phyloP scores from a whole-genome alignment of 108 stramenopile genomes.

The Nitzschia sp. region DNA sequence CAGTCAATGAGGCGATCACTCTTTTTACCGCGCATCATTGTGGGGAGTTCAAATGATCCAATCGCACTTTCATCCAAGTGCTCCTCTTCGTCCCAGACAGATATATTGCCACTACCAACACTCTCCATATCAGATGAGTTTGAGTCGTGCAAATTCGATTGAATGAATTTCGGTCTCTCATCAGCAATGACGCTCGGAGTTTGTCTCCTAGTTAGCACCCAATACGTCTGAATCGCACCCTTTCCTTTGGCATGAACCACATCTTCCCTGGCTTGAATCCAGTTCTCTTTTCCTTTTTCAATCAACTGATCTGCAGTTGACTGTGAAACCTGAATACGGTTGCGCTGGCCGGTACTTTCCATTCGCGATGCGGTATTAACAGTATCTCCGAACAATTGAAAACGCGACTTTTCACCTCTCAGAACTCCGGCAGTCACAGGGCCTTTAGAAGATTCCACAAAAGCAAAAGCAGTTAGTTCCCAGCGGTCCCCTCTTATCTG shows the following conservation, averaged over 20 bases:
- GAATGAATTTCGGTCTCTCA: conserved; percentile 22
- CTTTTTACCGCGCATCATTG: not conserved
- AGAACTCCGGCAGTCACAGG: conserved; percentile 33
- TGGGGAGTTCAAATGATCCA: not conserved
- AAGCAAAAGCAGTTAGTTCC: not conserved
- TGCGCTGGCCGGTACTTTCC: conserved; percentile 38
- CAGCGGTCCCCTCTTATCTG: too few species aligned
- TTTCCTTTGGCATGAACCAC: conserved; percentile 38
- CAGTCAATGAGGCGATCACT: conserved; percentile 25
- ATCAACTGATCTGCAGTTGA: conserved; percentile 33
- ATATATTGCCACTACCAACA: conserved; percentile 8
- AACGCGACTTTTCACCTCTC: conserved; percentile 31
- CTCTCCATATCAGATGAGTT: conserved; percentile 7
- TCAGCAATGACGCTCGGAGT: not conserved
- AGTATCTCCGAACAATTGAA: conserved; percentile 41
- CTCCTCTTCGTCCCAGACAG: conserved; percentile 30
- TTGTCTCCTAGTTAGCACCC: conserved; percentile 28
- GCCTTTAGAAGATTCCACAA: too few species aligned
- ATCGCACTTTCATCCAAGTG: conserved; percentile 11
- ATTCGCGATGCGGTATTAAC: conserved; percentile 26
- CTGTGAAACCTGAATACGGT: conserved; percentile 40
- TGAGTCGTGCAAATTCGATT: not conserved
- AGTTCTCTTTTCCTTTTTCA: conserved; percentile 38
- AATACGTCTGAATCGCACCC: conserved; percentile 38
- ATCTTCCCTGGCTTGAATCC: conserved; percentile 23